phyloP scores from a whole-genome alignment of 2,329 filamentous ascomycete species.

The Cladosporium colombiae region DNA sequence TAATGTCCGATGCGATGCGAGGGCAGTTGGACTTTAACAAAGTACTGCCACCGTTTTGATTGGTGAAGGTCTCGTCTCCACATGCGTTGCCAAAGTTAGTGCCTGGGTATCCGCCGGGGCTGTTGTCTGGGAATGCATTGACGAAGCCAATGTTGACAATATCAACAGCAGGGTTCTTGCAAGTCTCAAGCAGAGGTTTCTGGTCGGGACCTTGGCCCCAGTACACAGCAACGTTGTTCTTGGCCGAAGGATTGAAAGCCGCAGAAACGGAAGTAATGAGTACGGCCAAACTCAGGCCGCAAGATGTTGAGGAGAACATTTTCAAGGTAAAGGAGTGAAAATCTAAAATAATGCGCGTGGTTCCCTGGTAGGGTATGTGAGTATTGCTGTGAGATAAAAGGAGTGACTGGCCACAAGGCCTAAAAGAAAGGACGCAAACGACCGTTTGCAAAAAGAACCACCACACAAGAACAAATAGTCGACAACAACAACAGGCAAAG shows the following conservation, averaged over 20 bases:
- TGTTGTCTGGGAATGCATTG: conserved; percentile 53
- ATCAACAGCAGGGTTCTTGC: conserved; percentile 53
- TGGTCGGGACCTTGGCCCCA: conserved; percentile 58
- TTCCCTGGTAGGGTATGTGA: conserved; percentile 41
- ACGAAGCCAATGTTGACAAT: conserved; percentile 60
- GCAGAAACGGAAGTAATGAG: conserved; percentile 36
- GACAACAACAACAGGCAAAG: not conserved
- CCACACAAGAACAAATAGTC: conserved; percentile 2
- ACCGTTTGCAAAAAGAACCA: conserved; percentile 9
- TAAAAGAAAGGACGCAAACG: conserved; percentile 62
- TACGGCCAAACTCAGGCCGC: conserved; percentile 38
- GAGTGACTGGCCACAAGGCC: conserved; percentile 32
- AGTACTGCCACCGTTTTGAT: conserved; percentile 41
- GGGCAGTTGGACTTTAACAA: conserved; percentile 43
- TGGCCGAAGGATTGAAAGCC: conserved; percentile 44
- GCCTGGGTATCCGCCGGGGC: conserved; percentile 49
- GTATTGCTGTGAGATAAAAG: not conserved
- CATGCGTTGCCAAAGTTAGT: conserved; percentile 61
- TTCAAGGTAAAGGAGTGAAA: conserved; percentile 25
- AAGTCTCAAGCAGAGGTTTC: conserved; percentile 52
- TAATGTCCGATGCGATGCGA: conserved; percentile 44
- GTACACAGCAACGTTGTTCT: conserved; percentile 55
- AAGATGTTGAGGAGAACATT: conserved; percentile 35
- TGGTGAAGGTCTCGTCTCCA: conserved; percentile 42
- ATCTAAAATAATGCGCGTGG: conserved; percentile 41